These are phyloP conservation scores for Exserohilum rostratum DNA, from an alignment of 2,329 filamentous ascomycete genomes.

Conservation along the genomic window DNA sequence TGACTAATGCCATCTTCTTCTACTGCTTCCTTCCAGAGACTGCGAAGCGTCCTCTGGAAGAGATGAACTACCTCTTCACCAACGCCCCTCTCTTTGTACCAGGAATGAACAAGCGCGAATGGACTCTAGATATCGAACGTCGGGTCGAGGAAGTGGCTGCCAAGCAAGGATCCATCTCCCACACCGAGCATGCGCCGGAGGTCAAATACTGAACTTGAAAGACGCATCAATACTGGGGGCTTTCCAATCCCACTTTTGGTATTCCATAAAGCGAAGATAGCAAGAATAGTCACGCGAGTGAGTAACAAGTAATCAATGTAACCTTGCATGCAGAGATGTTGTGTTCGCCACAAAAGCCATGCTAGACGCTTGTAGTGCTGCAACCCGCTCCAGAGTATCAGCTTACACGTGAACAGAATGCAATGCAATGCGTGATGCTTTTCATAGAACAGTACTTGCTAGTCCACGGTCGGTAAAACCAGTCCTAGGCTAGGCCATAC, in stretches of 20 bases:
- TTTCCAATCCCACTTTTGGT: background rate
- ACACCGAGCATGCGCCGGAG: constrained; percentile 19
- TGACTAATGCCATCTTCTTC: constrained; percentile 72
- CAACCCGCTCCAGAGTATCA: too few species aligned
- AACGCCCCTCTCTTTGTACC: constrained; percentile 69
- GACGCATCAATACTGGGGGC: background rate
- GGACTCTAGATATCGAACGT: constrained; percentile 64
- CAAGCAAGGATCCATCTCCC: constrained; percentile 50
- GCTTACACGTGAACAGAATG: too few species aligned
- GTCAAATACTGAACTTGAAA: background rate
- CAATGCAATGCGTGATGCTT: background rate
- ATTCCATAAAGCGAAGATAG: background rate
- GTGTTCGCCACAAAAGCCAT: background rate
- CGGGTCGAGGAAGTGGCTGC: constrained; percentile 63
- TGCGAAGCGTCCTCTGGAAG: constrained; percentile 66
- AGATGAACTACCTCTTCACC: constrained; percentile 72
- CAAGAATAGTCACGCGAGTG: background rate
- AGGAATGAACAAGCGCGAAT: constrained; percentile 61
- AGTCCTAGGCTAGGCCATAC: background rate
- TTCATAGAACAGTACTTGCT: background rate
- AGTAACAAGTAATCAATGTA: background rate
- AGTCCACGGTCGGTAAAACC: background rate
- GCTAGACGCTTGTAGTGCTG: background rate
- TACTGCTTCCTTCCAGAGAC: constrained; percentile 72
- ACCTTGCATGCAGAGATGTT: background rate